Percentiles rank a stretch among this genome's conserved stretches.
These are phyloP conservation scores for Metschnikowia lachancei DNA, from an alignment of 805 yeast species.

Conservation along the genomic window DNA sequence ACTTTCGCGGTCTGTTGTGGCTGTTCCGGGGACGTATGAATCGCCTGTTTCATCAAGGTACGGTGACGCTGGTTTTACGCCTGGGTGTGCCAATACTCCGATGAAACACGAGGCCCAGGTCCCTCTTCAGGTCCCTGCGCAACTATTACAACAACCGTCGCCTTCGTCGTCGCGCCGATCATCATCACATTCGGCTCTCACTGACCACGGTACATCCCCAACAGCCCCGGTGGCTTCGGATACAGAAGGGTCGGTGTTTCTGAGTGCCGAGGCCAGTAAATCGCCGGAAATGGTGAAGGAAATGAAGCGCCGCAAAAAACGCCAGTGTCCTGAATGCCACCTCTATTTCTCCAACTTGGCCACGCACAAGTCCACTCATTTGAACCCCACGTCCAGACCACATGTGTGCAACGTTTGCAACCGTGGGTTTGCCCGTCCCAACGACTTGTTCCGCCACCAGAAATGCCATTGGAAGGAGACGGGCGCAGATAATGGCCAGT, in stretches of 20 bases:
- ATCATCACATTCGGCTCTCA: conserved; percentile 1
- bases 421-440: conserved; percentile 84
- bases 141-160: conserved; percentile 8
- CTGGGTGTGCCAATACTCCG: not conserved
- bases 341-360: conserved; percentile 73
- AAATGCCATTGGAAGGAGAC: conserved; percentile 82
- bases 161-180: conserved; percentile 8
- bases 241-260: not conserved
- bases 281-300: conserved; percentile 17
- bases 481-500: conserved; percentile 63
- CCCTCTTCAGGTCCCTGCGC: not conserved
- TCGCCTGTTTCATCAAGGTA: not conserved
- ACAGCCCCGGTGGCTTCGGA: not conserved
- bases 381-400: conserved; percentile 69
- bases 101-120: not conserved
- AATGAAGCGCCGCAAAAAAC: conserved; percentile 52
- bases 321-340: conserved; percentile 69
- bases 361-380: conserved; percentile 78
- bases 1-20: not conserved
- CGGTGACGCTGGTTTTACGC: not conserved
- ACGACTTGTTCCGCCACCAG: conserved; percentile 80
- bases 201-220: not conserved
- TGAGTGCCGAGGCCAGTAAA: not conserved
- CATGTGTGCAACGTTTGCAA: conserved; percentile 74
- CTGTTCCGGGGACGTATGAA: not conserved